Conservation (phyloP, 805 yeast genomes). For the Sugiyamaella mastotermitis region DNA sequence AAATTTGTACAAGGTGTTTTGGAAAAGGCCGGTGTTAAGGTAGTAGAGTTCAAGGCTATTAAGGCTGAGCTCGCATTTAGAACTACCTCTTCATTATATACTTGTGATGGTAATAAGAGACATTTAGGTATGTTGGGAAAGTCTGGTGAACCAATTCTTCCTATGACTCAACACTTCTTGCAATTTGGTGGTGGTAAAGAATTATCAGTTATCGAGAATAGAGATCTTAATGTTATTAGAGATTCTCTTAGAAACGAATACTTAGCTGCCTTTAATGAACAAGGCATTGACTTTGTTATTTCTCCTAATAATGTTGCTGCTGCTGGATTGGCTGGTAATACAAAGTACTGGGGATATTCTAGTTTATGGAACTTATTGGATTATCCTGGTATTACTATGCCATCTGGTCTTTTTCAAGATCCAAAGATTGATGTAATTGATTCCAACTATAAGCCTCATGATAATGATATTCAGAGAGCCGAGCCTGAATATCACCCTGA, state of each 20-base stretch:
- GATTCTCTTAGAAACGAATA: conserved; percentile 32
- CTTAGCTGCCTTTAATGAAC: conserved; percentile 30
- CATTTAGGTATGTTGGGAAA: too few species aligned
- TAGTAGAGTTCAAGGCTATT: conserved; percentile 39
- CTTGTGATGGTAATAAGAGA: conserved; percentile 34
- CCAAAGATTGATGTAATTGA: conserved; percentile 4
- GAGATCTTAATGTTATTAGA: conserved; percentile 31
- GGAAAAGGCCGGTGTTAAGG: conserved; percentile 40
- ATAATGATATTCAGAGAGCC: conserved; percentile 42
- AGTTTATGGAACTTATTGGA: conserved; percentile 49
- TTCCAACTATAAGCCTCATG: not conserved
- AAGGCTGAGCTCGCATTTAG: conserved; percentile 53
- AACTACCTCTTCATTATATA: conserved; percentile 40
- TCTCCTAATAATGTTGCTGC: conserved; percentile 40
- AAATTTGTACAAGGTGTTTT: conserved; percentile 35
- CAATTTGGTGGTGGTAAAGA: conserved; percentile 30
- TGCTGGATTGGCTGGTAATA: conserved; percentile 33
- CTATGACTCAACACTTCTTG: conserved; percentile 18
- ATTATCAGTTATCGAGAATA: conserved; percentile 31
- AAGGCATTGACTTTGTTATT: conserved; percentile 34
- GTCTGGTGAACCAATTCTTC: conserved; percentile 8
- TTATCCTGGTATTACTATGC: conserved; percentile 51
- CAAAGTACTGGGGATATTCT: conserved; percentile 46
- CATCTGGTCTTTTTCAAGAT: conserved; percentile 27
- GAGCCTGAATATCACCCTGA: conserved; percentile 33